phyloP scores from a whole-genome alignment of 352 stramenopile genomes.

The Globisporangium emineosum region DNA sequence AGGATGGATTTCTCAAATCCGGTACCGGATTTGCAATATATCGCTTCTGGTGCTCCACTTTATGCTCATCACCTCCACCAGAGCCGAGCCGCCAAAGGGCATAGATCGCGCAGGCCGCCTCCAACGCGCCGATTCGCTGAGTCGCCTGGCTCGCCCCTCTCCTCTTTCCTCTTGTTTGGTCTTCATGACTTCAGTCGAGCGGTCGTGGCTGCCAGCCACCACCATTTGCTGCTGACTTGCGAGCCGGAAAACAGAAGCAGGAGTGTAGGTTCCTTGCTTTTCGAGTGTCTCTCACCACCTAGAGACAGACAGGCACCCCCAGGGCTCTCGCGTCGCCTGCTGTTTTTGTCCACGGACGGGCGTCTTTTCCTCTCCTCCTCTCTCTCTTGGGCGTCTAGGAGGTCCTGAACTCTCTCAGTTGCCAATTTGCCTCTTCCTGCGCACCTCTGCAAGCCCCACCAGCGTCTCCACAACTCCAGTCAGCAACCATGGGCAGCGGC shows the following conservation, averaged over 20 bases:
- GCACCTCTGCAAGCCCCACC: not conserved
- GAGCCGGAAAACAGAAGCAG: slow-evolving; percentile 1
- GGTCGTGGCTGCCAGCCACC: not conserved
- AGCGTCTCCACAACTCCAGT: not conserved
- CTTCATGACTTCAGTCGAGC: not conserved
- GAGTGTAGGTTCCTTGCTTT: not conserved
- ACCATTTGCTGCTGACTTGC: not conserved
- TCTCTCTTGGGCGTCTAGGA: not conserved
- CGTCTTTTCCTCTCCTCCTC: not conserved
- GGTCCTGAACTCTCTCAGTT: not conserved
- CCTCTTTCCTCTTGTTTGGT: too few relatives aligned
- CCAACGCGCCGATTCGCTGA: not conserved
- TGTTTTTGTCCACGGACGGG: not conserved
- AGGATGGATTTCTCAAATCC: too few relatives aligned
- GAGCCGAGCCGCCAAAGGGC: too few relatives aligned
- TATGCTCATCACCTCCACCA: too few relatives aligned
- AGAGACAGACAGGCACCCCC: not conserved
- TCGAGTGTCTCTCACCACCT: not conserved
- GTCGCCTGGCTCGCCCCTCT: not conserved
- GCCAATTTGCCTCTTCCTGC: not conserved
- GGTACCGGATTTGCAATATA: too few relatives aligned
- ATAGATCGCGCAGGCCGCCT: not conserved
- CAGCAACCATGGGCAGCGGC: not conserved
- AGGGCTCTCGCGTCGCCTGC: too few relatives aligned
- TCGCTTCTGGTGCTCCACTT: too few relatives aligned